Evolutionary conservation across 2,329 filamentous ascomycete genomes (phyloP).

Genomic region (Aspergillus cejpii): DNA sequence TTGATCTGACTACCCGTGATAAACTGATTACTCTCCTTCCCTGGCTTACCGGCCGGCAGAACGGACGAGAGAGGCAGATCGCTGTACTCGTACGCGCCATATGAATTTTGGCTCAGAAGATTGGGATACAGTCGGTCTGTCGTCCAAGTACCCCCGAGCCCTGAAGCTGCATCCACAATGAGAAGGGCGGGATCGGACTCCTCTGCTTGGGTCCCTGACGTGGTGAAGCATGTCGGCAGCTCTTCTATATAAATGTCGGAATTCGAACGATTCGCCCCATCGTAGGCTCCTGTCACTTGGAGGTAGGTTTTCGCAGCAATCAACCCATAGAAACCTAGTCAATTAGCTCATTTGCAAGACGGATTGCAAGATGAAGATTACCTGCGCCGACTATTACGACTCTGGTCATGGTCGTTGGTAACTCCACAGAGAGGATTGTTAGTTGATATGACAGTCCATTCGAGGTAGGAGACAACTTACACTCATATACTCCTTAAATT

Average conservation of each 20-base stretch:
- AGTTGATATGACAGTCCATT: no score
- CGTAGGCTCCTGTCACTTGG: slow-evolving; percentile 17
- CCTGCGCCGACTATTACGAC: no score
- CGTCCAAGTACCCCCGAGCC: slow-evolving; percentile 25
- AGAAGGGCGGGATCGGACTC: slow-evolving; percentile 12
- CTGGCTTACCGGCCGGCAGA: slow-evolving; percentile 9
- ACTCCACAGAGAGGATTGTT: no score
- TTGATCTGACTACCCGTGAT: slow-evolving; percentile 26
- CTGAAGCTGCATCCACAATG: slow-evolving; percentile 22
- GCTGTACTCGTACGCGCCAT: slow-evolving; percentile 27
- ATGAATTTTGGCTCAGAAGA: slow-evolving; percentile 24
- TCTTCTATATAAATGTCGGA: not conserved
- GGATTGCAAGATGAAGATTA: not conserved
- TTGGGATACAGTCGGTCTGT: slow-evolving; percentile 25
- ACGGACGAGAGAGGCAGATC: slow-evolving; percentile 18
- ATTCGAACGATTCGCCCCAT: not conserved
- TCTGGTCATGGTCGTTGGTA: not conserved
- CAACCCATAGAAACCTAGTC: slow-evolving; percentile 23
- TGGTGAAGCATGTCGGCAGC: slow-evolving; percentile 12
- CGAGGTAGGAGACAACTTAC: no score
- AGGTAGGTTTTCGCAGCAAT: slow-evolving; percentile 27
- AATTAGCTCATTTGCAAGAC: not conserved
- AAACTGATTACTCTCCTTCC: slow-evolving; percentile 12
- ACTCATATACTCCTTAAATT: no score
- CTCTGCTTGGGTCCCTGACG: not conserved